Evolutionary conservation across 495 filamentous ascomycete species (phyloP).

Genomic region (Thermothielavioides terrestris): DNA sequence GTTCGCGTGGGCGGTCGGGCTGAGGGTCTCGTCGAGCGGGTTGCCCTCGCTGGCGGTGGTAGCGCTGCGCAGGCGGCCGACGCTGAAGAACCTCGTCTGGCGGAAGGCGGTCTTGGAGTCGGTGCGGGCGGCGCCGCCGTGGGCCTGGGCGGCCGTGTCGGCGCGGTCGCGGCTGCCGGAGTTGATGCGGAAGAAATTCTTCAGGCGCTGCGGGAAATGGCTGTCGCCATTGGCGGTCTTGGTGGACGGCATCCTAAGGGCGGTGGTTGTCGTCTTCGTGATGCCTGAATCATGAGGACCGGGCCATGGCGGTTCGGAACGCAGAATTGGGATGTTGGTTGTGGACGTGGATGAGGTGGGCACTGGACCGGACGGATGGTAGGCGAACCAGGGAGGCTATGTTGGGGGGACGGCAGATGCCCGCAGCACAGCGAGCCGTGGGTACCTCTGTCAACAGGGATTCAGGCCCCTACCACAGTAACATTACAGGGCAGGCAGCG

Average conservation of each 20-base stretch:
- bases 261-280: constrained; percentile 5
- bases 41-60: constrained; percentile 94
- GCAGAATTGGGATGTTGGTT: constrained; percentile 5
- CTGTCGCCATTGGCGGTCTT: constrained; percentile 37
- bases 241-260: constrained; percentile 34
- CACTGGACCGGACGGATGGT: not conserved
- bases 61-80: constrained; percentile 68
- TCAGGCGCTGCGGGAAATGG: constrained; percentile 82
- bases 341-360: not conserved
- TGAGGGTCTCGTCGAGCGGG: constrained; percentile 75
- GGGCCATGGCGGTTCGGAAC: constrained; percentile 23
- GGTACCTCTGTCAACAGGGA: not conserved
- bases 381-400: not conserved
- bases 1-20: constrained; percentile 89
- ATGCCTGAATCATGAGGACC: constrained; percentile 21
- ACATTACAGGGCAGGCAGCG: not conserved
- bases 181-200: constrained; percentile 97
- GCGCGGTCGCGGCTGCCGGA: constrained; percentile 36
- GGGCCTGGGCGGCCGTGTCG: constrained; percentile 27
- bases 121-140: constrained; percentile 5
- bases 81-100: constrained; percentile 74
- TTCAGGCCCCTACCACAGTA: not conserved
- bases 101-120: constrained; percentile 48
- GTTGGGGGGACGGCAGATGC: not conserved
- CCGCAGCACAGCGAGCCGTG: not conserved